Evolutionary conservation across 768 basidiomycete genomes (phyloP), one percentile per base, ranked within the genome.

Genomic region (Dictyophora rubrovolvata): DNA sequence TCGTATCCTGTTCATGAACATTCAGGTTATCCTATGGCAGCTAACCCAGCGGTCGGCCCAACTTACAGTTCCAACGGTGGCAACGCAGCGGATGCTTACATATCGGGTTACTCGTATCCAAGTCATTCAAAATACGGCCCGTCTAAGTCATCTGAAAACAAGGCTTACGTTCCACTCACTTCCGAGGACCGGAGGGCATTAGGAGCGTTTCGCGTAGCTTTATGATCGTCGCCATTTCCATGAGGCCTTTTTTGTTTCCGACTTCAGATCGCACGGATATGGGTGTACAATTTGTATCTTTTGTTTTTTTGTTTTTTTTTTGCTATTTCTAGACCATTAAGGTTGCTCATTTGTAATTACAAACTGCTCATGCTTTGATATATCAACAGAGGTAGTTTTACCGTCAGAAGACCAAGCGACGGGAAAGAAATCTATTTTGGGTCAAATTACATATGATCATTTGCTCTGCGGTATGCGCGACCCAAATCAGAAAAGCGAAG

Each of bases 131-230:
- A 62, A 17, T 58, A 56, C 6, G 76, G 75, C 8, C 61, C 63
- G 53, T 55, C 64, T 37, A 60, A 55, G 65, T 65, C 34, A 28
- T 63, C n/a, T 62, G 63, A 46, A 28, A 28, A 28, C 68, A 61
- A 14, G 68, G 63, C 49, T 20, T 70, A 73, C 72, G 34, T 74
- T 70, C 62, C 73, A 72, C 53, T 82, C 35, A 71, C 81, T 10
- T 71, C 77, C 50, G 83, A 85, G 66, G 83, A 85, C 67, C 77
- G 76, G 58, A 75, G 81, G 56, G 79, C 75, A n/a, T 66, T 85
- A 56, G 76, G 75, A 62, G 78, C 79, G 49, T 78, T 85, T 65
- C 78, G 78, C 48, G 75, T 83, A 48, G 74, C 76, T 22, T 67
- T 82, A 54, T 83, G 69, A 70, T 58, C 50, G 18, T 51, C 50